These are phyloP conservation scores for Bjerkandera adusta DNA, from an alignment of 1,284 basidiomycete genomes.

Conservation along the genomic window DNA sequence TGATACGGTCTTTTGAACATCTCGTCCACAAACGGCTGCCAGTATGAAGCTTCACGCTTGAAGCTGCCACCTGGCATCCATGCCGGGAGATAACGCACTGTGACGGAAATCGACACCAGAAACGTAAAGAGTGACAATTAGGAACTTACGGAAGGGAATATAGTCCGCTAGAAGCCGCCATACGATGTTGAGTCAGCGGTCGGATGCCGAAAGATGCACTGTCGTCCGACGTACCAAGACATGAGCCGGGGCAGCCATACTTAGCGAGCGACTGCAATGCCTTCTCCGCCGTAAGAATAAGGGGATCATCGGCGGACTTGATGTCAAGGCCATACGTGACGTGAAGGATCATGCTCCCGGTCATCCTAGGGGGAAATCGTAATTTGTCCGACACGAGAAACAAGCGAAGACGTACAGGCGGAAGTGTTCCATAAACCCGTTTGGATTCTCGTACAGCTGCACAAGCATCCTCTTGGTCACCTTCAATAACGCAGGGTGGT, in stretches of 20 bases:
- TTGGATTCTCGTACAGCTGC: not conserved
- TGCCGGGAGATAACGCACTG: constrained; percentile 40
- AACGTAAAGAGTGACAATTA: not conserved
- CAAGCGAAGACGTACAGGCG: too few relatives aligned
- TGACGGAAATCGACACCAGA: not conserved
- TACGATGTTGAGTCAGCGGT: constrained; percentile 4
- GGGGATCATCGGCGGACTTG: not conserved
- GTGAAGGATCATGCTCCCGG: constrained; percentile 18
- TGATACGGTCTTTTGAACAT: constrained; percentile 35
- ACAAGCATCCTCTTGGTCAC: not conserved
- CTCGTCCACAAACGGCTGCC: constrained; percentile 27
- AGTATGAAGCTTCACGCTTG: constrained; percentile 44
- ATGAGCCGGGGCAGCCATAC: constrained; percentile 1
- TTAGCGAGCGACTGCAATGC: not conserved
- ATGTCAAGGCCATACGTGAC: constrained; percentile 15
- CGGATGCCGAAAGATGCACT: not conserved
- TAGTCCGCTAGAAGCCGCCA: not conserved
- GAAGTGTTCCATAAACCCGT: not conserved
- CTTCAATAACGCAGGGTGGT: constrained; percentile 26
- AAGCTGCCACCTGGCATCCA: constrained; percentile 49
- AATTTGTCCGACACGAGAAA: too few relatives aligned
- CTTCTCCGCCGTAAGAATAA: not conserved
- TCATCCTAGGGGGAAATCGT: too few relatives aligned
- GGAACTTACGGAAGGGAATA: constrained; percentile 2
- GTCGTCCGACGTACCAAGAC: not conserved